Evolutionary conservation across 129 eudicot genomes (phyloP).

Genomic region (Ambrosia trifida): DNA sequence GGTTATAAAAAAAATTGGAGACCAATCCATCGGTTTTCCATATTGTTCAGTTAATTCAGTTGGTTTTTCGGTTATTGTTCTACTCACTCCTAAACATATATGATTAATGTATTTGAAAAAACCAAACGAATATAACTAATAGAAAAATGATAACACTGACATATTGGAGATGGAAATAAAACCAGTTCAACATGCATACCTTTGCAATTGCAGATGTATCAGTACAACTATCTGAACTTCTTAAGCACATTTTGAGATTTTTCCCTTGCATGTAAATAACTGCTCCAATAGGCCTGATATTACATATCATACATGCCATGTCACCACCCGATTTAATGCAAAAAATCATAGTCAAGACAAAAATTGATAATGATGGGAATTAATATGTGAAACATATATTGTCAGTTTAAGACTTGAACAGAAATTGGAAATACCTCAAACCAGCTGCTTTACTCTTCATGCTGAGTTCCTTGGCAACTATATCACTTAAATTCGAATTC

Average conservation of each 20-base stretch:
- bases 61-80: not conserved
- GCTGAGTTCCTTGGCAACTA: conserved; percentile 75
- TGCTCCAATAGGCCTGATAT: conserved; percentile 84
- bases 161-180: conserved; percentile 12
- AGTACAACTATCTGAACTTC: conserved; percentile 62
- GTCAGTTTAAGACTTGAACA: not conserved
- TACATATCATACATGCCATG: conserved; percentile 7
- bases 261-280: conserved; percentile 87
- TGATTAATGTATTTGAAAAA: not conserved
- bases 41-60: not conserved
- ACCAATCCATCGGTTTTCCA: not conserved
- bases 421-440: conserved; percentile 52
- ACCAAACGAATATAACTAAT: not conserved
- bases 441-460: conserved; percentile 73
- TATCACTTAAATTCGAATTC: conserved; percentile 59
- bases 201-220: conserved; percentile 88
- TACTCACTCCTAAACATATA: not conserved
- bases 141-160: not conserved
- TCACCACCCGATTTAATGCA: not conserved
- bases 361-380: not conserved
- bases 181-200: conserved; percentile 41
- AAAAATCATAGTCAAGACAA: not conserved
- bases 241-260: conserved; percentile 81
- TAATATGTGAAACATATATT: not conserved
- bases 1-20: not conserved